phyloP scores from a whole-genome alignment of 2,329 filamentous ascomycete genomes.

The Fusarium sp. region DNA sequence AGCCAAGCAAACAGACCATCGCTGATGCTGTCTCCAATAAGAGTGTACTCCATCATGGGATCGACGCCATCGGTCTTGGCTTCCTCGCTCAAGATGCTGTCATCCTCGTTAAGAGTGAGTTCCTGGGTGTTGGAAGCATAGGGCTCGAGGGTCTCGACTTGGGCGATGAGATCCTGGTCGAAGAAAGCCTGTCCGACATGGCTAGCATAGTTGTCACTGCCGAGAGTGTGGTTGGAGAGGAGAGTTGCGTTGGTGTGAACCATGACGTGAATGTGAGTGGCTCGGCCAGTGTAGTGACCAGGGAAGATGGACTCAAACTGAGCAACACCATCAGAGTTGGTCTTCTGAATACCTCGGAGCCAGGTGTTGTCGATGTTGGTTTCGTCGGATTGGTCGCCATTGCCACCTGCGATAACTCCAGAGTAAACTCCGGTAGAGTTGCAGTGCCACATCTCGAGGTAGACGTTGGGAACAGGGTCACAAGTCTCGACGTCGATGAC shows the following conservation, averaged over 20 bases:
- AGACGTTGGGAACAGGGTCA: constrained; percentile 54
- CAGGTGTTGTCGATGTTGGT: constrained; percentile 50
- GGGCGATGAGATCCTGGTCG: constrained; percentile 65
- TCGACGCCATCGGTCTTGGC: constrained; percentile 62
- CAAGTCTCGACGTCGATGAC: constrained; percentile 59
- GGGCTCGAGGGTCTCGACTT: constrained; percentile 61
- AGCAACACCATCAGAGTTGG: constrained; percentile 56
- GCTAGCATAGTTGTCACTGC: background rate
- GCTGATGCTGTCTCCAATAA: constrained; percentile 62
- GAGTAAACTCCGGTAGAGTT: constrained; percentile 61
- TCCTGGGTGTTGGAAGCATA: constrained; percentile 60
- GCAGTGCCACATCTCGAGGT: constrained; percentile 60
- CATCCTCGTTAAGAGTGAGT: constrained; percentile 63
- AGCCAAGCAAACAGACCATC: constrained; percentile 69
- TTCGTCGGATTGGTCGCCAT: constrained; percentile 57
- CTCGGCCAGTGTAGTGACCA: constrained; percentile 57
- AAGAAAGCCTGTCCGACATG: constrained; percentile 8
- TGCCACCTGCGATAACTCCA: constrained; percentile 53
- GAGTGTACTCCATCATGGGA: constrained; percentile 68
- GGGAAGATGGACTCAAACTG: constrained; percentile 57
- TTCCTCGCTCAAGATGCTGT: constrained; percentile 59
- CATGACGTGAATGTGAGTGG: constrained; percentile 60
- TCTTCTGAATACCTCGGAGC: constrained; percentile 41
- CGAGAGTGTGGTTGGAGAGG: background rate
- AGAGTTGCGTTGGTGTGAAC: constrained; percentile 3